Conservation (phyloP, 108 stramenopile species). For the Schizochytrium sp. region DNA sequence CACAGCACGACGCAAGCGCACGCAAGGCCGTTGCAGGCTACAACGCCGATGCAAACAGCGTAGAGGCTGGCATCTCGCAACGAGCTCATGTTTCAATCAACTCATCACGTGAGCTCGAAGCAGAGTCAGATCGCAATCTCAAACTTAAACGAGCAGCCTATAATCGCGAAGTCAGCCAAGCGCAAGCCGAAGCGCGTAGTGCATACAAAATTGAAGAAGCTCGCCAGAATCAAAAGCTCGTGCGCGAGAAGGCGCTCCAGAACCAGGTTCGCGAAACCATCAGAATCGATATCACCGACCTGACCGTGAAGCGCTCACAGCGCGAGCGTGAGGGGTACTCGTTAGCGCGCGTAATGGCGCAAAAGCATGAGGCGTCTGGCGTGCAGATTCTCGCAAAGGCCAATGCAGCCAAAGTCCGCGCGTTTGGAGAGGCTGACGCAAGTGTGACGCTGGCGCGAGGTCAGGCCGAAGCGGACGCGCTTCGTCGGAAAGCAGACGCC, state of each 20-base stretch:
- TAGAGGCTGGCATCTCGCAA: slow-evolving; percentile 21
- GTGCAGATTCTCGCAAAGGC: background rate
- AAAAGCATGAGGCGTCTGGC: slow-evolving; percentile 31
- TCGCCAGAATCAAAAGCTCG: slow-evolving; percentile 30
- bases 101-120: slow-evolving; percentile 1
- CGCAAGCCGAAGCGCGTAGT: slow-evolving; percentile 19
- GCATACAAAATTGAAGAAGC: slow-evolving; percentile 38
- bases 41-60: slow-evolving; percentile 33
- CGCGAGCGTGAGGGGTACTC: slow-evolving; percentile 39
- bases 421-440: background rate
- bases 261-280: slow-evolving; percentile 35
- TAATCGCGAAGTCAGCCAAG: slow-evolving; percentile 28
- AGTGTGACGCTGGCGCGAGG: slow-evolving; percentile 3
- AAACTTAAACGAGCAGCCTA: slow-evolving; percentile 15
- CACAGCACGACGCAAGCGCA: slow-evolving; percentile 30
- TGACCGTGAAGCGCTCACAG: slow-evolving; percentile 25
- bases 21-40: slow-evolving; percentile 36
- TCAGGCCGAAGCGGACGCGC: slow-evolving; percentile 27
- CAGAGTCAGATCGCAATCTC: background rate
- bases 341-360: slow-evolving; percentile 31
- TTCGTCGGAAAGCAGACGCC: slow-evolving; percentile 34
- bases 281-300: slow-evolving; percentile 29
- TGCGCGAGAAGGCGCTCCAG: slow-evolving; percentile 34
- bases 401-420: background rate
- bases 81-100: background rate